phyloP scores from a whole-genome alignment of 78 protist species.

The Paratrimastix pyriformis region DNA sequence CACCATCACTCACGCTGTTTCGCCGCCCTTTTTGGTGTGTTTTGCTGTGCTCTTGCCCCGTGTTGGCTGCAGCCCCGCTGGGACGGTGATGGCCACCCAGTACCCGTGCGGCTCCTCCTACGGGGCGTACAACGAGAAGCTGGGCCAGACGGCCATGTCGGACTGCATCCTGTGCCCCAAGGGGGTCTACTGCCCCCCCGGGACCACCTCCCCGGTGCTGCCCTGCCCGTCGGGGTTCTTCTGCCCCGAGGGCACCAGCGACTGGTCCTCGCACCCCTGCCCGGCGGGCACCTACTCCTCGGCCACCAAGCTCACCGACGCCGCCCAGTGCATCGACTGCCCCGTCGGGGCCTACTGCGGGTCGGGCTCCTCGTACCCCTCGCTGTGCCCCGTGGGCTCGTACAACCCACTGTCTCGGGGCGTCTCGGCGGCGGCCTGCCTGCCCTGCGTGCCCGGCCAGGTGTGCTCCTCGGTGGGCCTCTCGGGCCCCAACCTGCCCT shows the following conservation, averaged over 20 bases:
- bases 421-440: no score
- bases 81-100: not conserved
- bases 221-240: constrained; percentile 4
- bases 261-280: not conserved
- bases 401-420: no score
- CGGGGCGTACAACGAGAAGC: no score
- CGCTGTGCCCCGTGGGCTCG: not conserved
- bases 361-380: not conserved
- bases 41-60: no score
- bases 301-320: not conserved
- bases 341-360: constrained; percentile 21
- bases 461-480: not conserved
- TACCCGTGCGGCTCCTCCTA: not conserved
- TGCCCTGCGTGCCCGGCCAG: not conserved
- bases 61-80: no score
- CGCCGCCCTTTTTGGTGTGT: no score
- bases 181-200: constrained; percentile 39
- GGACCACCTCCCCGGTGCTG: not conserved
- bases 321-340: constrained; percentile 14
- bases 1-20: no score
- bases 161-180: constrained; percentile 5
- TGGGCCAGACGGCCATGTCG: constrained; percentile 26
- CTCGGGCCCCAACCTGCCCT: not conserved
- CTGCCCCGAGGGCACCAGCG: constrained; percentile 27
- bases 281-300: constrained; percentile 16